Evolutionary conservation across 2,329 filamentous ascomycete species (phyloP), one percentile per base, ranked within the genome.

Genomic region (Sarocladium strictum): DNA sequence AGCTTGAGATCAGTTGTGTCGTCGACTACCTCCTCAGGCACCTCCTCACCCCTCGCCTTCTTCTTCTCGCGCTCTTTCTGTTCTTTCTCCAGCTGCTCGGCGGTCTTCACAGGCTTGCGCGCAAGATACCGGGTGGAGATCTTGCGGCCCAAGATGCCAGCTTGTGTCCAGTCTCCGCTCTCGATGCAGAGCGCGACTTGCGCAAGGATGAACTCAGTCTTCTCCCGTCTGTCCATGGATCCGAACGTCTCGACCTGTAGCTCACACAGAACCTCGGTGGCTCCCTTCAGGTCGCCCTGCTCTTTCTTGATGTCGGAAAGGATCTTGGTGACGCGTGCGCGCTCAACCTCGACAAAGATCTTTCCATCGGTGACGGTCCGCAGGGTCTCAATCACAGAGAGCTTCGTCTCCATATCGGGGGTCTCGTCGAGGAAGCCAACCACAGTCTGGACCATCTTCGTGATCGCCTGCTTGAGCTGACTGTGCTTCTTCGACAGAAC

Each of bases 291-390:
- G 66, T 99, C 93, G 60, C 92, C 93, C 73, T 97, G 90, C 60
- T 89, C 76, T 75, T 96, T 97, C 80, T 97, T 97, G 79, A 99
- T 97, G 72, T 97, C 85, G 53, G 94, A 97, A 12, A 99, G 80
- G 61, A 96, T 95, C 68, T 87, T 90, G 64, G 94, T 99, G 57
- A 99, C 87, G 62, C 94, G 89, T 60, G 94, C 94, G 62, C 94
- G 86, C 79, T 99, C 94, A 53, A 99, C 94, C 77, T 99, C 94
- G 64, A 99, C 93, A 66, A 99, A 99, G 70, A 99, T 99, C 87
- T 99, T 99, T 74, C 94, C 94, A 74, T 99, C 94, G 9, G 94
- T 99, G 50, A 99, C 93, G 40, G 93, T 97, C 63, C 94, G 85
- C 65, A 99, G 73, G 1, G 93, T 95, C 74, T 99, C 93, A 65